phyloP scores from a whole-genome alignment of 352 stramenopile species.

The Phytopythium helicoides region DNA sequence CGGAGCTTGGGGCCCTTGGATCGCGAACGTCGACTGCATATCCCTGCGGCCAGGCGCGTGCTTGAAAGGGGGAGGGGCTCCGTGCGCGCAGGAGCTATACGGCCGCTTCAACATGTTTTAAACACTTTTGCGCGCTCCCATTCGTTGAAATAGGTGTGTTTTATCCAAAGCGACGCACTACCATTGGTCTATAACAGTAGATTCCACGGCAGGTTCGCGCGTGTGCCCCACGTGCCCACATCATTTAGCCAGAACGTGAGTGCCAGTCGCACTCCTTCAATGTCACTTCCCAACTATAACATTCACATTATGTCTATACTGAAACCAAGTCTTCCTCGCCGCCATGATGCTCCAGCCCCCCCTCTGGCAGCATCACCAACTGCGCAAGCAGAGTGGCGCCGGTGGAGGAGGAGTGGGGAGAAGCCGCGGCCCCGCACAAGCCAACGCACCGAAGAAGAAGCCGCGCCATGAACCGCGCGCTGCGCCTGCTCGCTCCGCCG shows the following conservation, averaged over 20 bases:
- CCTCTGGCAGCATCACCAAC: neutral
- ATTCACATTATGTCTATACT: no score
- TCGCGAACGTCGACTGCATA: conserved; percentile 1
- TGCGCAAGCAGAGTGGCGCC: conserved; percentile 3
- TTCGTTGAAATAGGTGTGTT: neutral
- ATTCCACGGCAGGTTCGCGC: neutral
- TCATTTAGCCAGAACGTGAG: no score
- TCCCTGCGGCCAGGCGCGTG: neutral
- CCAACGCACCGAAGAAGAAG: no score
- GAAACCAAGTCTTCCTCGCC: no score
- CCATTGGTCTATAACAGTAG: neutral
- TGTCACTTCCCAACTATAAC: no score
- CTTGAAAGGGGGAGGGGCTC: neutral
- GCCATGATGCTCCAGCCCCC: no score
- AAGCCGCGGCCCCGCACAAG: no score
- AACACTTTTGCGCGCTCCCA: neutral
- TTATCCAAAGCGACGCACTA: neutral
- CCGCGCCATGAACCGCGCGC: conserved; percentile 2
- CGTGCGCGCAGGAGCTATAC: neutral
- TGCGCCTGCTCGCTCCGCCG: neutral
- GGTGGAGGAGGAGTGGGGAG: conserved; percentile 1
- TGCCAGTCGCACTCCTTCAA: no score
- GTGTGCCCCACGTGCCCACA: neutral
- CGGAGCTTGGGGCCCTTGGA: neutral
- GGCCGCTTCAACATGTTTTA: conserved; percentile 9